phyloP scores from a whole-genome alignment of 495 filamentous ascomycete genomes.

The Daldinia decipiens region DNA sequence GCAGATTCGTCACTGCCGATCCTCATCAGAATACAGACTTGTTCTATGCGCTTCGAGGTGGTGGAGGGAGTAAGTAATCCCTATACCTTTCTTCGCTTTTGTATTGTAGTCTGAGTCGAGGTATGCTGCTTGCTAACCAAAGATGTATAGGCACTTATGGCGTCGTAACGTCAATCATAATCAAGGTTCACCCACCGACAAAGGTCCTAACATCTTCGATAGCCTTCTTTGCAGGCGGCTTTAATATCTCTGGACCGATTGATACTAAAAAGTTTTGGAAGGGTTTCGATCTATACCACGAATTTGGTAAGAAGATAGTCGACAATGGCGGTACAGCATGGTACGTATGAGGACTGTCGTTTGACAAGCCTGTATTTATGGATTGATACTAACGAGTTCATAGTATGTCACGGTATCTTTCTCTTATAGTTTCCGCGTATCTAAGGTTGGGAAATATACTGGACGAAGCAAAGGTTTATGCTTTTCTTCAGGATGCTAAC shows the following conservation, averaged over 20 bases:
- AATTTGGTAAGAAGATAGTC: conserved; percentile 43
- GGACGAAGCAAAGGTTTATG: not conserved
- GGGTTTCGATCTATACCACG: conserved; percentile 44
- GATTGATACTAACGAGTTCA: conserved; percentile 13
- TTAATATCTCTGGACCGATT: conserved; percentile 48
- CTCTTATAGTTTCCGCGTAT: not conserved
- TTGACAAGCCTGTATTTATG: conserved; percentile 13
- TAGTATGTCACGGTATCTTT: conserved; percentile 24
- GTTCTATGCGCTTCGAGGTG: conserved; percentile 71
- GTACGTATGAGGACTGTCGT: conserved; percentile 18
- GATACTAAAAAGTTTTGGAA: conserved; percentile 41
- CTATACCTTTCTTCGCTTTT: not conserved
- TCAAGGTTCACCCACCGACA: conserved; percentile 50
- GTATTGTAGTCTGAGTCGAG: not conserved
- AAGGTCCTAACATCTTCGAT: conserved; percentile 45
- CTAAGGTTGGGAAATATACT: not conserved
- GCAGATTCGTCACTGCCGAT: conserved; percentile 63
- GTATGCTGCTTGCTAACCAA: conserved; percentile 5
- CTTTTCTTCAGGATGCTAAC: conserved; percentile 2
- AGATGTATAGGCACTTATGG: conserved; percentile 56
- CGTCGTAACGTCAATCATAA: conserved; percentile 58
- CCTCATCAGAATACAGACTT: conserved; percentile 62
- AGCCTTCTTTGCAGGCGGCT: conserved; percentile 48
- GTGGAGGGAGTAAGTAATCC: conserved; percentile 59
- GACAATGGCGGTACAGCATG: conserved; percentile 45